These are phyloP conservation scores for Yamadazyma trypodendri DNA, from an alignment of 1,139 yeast species.

Conservation along the genomic window DNA sequence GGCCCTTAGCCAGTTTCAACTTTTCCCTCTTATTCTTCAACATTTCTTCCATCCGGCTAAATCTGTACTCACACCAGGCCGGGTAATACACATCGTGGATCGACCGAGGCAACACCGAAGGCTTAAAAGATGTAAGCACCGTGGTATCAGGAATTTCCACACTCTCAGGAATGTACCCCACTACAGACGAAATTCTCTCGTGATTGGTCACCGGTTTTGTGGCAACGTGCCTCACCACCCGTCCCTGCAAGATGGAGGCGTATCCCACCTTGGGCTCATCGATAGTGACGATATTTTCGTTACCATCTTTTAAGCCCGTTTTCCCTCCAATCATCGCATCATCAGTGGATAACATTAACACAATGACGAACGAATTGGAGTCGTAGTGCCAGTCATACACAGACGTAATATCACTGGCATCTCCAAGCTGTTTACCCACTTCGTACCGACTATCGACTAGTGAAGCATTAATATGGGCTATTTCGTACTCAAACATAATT, in stretches of 20 bases:
- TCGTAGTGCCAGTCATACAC: slow-evolving; percentile 31
- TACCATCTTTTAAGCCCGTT: slow-evolving; percentile 31
- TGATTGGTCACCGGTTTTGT: slow-evolving; percentile 30
- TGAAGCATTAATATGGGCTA: slow-evolving; percentile 27
- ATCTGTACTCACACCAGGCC: slow-evolving; percentile 45
- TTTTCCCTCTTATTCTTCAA: slow-evolving; percentile 24
- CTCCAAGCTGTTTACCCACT: slow-evolving; percentile 12
- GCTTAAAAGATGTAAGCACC: slow-evolving; percentile 41
- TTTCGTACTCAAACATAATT: slow-evolving; percentile 27
- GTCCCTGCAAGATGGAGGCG: slow-evolving; percentile 34
- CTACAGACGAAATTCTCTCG: slow-evolving; percentile 39
- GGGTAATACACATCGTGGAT: slow-evolving; percentile 44
- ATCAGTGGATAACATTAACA: slow-evolving; percentile 30
- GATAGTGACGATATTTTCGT: slow-evolving; percentile 25
- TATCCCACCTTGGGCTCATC: slow-evolving; percentile 34
- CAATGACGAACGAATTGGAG: slow-evolving; percentile 28
- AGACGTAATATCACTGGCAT: slow-evolving; percentile 13
- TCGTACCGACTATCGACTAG: slow-evolving; percentile 20
- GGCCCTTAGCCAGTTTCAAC: slow-evolving; percentile 20
- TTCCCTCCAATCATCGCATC: slow-evolving; percentile 33
- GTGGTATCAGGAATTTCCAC: slow-evolving; percentile 37
- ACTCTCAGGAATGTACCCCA: slow-evolving; percentile 44
- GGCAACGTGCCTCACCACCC: slow-evolving; percentile 34
- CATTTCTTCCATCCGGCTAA: slow-evolving; percentile 33
- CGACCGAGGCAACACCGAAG: slow-evolving; percentile 37